These are phyloP conservation scores for Colletotrichum abscissum DNA, from an alignment of 2,329 filamentous ascomycete genomes.

Conservation along the genomic window DNA sequence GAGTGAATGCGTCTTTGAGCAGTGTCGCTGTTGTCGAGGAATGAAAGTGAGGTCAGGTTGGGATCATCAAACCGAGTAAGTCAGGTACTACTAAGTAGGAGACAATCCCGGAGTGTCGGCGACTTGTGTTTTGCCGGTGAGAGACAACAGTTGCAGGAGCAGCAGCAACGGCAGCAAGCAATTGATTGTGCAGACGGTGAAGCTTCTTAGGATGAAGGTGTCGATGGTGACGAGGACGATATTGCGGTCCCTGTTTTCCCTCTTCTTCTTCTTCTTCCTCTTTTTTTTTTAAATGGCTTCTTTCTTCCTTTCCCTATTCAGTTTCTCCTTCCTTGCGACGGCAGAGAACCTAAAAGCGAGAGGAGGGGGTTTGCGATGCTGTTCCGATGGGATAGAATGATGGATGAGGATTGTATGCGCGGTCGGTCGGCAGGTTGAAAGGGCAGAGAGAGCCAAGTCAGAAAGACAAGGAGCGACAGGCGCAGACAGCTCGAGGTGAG, in stretches of 20 bases:
- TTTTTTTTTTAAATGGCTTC: background rate
- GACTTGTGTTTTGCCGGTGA: background rate
- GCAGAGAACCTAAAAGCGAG: background rate
- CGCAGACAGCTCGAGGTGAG: background rate
- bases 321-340: background rate
- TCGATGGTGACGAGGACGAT: background rate
- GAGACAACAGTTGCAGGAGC: background rate
- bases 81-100: background rate
- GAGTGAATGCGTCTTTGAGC: background rate
- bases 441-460: background rate
- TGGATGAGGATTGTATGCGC: background rate
- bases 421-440: constrained; percentile 17
- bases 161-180: background rate
- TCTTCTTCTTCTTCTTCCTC: background rate
- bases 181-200: background rate
- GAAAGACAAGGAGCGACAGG: background rate
- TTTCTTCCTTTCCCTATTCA: background rate
- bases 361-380: background rate
- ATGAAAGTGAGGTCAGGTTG: background rate
- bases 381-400: background rate
- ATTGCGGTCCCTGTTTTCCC: background rate
- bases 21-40: constrained; percentile 7
- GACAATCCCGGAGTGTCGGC: background rate
- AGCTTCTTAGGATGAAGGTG: too few relatives aligned
- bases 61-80: background rate